A percentile compares a stretch with the other conserved stretches of the same genome.
Evolutionary conservation across 2,329 filamentous ascomycete genomes (phyloP).

Genomic region (Hirsutella rhossiliensis): DNA sequence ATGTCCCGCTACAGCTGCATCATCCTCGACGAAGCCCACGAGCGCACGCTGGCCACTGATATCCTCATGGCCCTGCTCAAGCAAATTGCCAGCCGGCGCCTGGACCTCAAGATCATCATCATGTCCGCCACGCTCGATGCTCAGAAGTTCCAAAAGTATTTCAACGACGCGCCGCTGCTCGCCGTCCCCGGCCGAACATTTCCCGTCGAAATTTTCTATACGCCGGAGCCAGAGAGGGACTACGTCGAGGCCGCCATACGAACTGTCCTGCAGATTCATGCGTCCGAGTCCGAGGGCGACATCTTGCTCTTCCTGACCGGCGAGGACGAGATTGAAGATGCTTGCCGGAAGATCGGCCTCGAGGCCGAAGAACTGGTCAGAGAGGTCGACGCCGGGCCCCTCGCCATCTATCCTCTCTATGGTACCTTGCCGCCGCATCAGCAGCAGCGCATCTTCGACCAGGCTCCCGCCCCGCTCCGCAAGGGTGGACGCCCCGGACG

Average conservation of each 20-base stretch:
- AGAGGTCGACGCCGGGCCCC: slow-evolving; percentile 81
- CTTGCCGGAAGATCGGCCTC: slow-evolving; percentile 78
- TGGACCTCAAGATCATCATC: slow-evolving; percentile 95
- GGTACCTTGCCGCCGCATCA: slow-evolving; percentile 84
- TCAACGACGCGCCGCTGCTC: slow-evolving; percentile 84
- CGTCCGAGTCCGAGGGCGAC: slow-evolving; percentile 82
- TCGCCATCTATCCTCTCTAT: slow-evolving; percentile 88
- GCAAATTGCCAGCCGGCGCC: slow-evolving; percentile 67
- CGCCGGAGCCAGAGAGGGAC: slow-evolving; percentile 86
- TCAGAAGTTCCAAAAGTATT: slow-evolving; percentile 96
- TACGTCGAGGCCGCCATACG: slow-evolving; percentile 93
- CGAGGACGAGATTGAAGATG: slow-evolving; percentile 97
- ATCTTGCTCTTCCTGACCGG: slow-evolving; percentile 91
- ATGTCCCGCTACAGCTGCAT: slow-evolving; percentile 92
- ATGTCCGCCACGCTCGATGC: slow-evolving; percentile 98
- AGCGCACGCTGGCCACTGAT: slow-evolving; percentile 92
- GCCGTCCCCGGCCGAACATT: slow-evolving; percentile 91
- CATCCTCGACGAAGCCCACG: slow-evolving; percentile 97
- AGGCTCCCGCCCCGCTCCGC: slow-evolving; percentile 61
- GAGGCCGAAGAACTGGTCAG: slow-evolving; percentile 86
- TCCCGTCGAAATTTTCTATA: slow-evolving; percentile 98
- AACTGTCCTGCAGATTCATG: slow-evolving; percentile 94
- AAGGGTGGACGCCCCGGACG: slow-evolving; percentile 77
- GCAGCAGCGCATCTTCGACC: slow-evolving; percentile 92
- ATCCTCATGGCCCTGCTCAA: slow-evolving; percentile 95